A percentile compares a stretch with the other conserved stretches of the same genome.
These are phyloP conservation scores for Monosporascus sp. DNA, from an alignment of 2,329 filamentous ascomycete genomes.

Conservation along the genomic window DNA sequence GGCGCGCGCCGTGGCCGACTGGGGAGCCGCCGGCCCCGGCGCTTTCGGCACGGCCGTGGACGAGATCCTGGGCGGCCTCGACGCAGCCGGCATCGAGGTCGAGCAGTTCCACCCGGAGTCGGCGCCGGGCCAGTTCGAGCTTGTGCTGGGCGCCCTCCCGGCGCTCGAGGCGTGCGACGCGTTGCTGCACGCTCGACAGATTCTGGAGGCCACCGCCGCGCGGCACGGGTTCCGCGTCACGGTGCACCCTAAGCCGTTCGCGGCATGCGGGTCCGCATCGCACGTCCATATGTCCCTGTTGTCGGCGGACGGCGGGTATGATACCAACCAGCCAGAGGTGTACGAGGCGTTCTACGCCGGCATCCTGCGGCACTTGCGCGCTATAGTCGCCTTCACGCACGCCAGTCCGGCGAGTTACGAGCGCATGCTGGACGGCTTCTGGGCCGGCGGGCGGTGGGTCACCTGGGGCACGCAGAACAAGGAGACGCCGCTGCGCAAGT, in stretches of 20 bases:
- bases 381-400: constrained; percentile 66
- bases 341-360: constrained; percentile 69
- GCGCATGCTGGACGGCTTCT: constrained; percentile 62
- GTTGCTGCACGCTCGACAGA: constrained; percentile 65
- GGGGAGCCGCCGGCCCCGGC: constrained; percentile 25
- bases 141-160: constrained; percentile 60
- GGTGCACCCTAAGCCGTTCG: constrained; percentile 67
- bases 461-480: constrained; percentile 80
- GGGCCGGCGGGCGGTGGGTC: constrained; percentile 75
- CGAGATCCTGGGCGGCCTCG: constrained; percentile 59
- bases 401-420: constrained; percentile 64
- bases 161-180: constrained; percentile 67
- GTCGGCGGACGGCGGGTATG: constrained; percentile 24
- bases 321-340: constrained; percentile 29
- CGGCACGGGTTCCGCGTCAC: constrained; percentile 62
- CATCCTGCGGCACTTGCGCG: constrained; percentile 60
- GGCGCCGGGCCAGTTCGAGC: constrained; percentile 71
- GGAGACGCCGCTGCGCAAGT: constrained; percentile 67
- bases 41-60: constrained; percentile 55
- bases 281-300: constrained; percentile 68
- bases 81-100: constrained; percentile 57
- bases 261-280: constrained; percentile 57
- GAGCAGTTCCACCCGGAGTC: constrained; percentile 74
- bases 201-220: constrained; percentile 61
- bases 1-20: constrained; percentile 57